These are phyloP conservation scores for Aspergillus felis DNA, from an alignment of 2,329 filamentous ascomycete genomes.

Conservation along the genomic window DNA sequence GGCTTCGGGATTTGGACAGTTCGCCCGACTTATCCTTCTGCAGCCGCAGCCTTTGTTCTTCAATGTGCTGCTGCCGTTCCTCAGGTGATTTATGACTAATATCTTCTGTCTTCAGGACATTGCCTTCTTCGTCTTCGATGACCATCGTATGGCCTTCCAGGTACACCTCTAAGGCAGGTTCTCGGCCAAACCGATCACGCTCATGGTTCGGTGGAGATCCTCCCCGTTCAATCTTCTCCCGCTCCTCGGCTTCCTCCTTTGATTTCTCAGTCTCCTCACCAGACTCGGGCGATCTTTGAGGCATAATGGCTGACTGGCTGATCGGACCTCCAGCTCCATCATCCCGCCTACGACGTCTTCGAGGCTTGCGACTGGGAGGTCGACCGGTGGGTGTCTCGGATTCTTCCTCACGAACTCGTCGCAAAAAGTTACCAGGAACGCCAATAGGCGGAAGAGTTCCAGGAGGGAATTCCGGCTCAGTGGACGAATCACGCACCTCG, in stretches of 20 bases:
- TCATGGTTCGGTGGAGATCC: constrained; percentile 36
- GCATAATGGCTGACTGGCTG: constrained; percentile 83
- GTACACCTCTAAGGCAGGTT: constrained; percentile 61
- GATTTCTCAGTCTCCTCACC: constrained; percentile 18
- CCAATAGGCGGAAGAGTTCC: constrained; percentile 70
- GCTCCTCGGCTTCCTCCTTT: constrained; percentile 23
- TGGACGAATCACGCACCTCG: constrained; percentile 57
- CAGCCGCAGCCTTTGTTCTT: constrained; percentile 47
- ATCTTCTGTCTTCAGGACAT: constrained; percentile 68
- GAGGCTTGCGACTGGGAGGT: constrained; percentile 46
- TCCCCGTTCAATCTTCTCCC: constrained; percentile 31
- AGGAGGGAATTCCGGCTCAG: constrained; percentile 59
- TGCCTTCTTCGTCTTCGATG: constrained; percentile 81
- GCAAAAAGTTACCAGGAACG: constrained; percentile 71
- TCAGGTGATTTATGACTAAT: constrained; percentile 46
- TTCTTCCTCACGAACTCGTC: constrained; percentile 74
- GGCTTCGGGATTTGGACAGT: constrained; percentile 45
- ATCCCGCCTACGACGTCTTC: constrained; percentile 66
- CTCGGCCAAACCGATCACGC: constrained; percentile 30
- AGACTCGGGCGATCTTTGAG: constrained; percentile 45
- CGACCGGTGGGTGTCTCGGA: constrained; percentile 54
- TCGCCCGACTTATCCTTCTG: constrained; percentile 50
- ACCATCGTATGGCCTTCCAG: constrained; percentile 76
- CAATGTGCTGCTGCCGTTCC: constrained; percentile 59
- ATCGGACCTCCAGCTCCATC: constrained; percentile 81